Evolutionary conservation across 805 yeast species (phyloP).

Genomic region (Candida odintsovae): DNA sequence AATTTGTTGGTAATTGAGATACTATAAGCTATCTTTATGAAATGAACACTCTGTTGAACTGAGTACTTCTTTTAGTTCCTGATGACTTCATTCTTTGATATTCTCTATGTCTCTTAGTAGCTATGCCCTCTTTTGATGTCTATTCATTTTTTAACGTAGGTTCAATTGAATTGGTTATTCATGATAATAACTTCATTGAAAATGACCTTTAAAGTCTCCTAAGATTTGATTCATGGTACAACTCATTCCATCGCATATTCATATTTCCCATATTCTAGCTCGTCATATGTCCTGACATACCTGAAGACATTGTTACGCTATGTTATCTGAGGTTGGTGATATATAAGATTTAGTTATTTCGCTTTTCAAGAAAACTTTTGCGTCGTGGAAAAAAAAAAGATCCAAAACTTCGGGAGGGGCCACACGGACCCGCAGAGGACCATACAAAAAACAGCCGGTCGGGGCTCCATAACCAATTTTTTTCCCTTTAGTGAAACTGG

Average conservation of each 20-base stretch:
- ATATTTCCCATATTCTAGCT: background rate
- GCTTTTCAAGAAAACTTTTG: slow-evolving; percentile 25
- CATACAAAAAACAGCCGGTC: background rate
- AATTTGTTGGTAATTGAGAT: no score
- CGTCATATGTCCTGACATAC: slow-evolving; percentile 15
- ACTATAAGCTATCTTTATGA: no score
- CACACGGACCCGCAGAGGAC: background rate
- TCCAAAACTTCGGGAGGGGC: slow-evolving; percentile 1
- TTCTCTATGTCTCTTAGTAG: no score
- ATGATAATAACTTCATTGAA: background rate
- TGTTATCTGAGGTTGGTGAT: slow-evolving; percentile 10
- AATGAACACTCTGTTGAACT: no score
- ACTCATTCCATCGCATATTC: background rate
- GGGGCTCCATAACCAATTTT: slow-evolving; percentile 6
- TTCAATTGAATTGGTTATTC: no score
- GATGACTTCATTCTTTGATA: no score
- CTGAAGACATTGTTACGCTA: slow-evolving; percentile 24
- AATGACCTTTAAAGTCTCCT: background rate
- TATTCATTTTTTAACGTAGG: no score
- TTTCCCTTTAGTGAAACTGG: no score
- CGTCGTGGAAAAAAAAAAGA: slow-evolving; percentile 18
- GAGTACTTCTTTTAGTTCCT: no score
- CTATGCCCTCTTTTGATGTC: no score
- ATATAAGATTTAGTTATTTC: slow-evolving; percentile 6
- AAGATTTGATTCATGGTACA: background rate